Percentiles rank a stretch among this genome's conserved stretches.
These are phyloP conservation scores for Ceratocystiopsis brevicomis DNA, from an alignment of 2,329 filamentous ascomycete genomes.

Conservation along the genomic window DNA sequence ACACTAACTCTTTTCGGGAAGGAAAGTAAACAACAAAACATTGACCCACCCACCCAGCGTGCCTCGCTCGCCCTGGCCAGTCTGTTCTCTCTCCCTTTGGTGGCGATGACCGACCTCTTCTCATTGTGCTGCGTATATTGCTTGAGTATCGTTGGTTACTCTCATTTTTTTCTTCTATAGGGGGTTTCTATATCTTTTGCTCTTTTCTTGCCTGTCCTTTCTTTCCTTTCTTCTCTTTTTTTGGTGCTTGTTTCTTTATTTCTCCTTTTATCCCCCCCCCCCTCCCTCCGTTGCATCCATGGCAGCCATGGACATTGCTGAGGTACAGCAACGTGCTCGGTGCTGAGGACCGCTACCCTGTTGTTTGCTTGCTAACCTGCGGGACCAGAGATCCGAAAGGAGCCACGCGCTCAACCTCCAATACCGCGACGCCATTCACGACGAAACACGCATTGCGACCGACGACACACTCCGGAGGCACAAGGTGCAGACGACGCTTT, in stretches of 20 bases:
- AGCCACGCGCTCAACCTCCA: slow-evolving; percentile 46
- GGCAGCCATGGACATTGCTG: slow-evolving; percentile 3
- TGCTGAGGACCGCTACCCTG: not conserved
- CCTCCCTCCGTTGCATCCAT: not conserved
- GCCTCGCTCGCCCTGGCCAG: not conserved
- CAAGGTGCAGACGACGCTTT: slow-evolving; percentile 48
- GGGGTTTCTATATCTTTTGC: not conserved
- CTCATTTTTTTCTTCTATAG: not conserved
- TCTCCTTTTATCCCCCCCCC: not conserved
- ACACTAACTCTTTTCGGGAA: not conserved
- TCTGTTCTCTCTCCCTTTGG: not conserved
- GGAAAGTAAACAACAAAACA: slow-evolving; percentile 9
- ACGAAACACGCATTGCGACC: slow-evolving; percentile 48
- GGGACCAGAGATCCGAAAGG: slow-evolving; percentile 22
- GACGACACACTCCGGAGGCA: slow-evolving; percentile 57
- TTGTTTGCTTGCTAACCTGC: not conserved
- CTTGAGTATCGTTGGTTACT: not conserved
- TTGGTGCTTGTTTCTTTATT: not conserved
- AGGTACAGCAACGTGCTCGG: not conserved
- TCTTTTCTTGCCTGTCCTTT: not conserved
- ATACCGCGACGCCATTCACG: slow-evolving; percentile 45
- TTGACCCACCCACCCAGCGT: not conserved
- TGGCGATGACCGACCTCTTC: slow-evolving; percentile 1
- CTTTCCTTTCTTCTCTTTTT: not conserved
- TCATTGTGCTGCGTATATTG: not conserved